Conservation (phyloP, 1,284 basidiomycete genomes). For the Heterobasidion irregulare region DNA sequence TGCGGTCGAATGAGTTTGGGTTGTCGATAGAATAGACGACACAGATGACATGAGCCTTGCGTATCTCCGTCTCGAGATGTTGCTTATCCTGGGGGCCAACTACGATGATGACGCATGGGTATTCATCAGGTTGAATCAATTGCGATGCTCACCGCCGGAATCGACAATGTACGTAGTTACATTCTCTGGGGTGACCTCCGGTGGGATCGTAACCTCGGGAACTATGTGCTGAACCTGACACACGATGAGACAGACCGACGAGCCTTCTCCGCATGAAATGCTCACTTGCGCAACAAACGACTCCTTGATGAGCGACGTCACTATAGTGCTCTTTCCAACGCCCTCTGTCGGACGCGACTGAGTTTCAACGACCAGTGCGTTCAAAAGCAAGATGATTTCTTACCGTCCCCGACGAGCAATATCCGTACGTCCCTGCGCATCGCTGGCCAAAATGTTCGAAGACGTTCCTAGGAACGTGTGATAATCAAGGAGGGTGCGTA, state of each 20-base stretch:
- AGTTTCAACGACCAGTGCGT: slow-evolving; percentile 2
- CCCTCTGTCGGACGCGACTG: slow-evolving; percentile 49
- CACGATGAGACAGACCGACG: background rate
- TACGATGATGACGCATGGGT: slow-evolving; percentile 16
- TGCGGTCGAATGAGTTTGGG: slow-evolving; percentile 92
- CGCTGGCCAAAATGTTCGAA: slow-evolving; percentile 3
- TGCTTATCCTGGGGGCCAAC: slow-evolving; percentile 74
- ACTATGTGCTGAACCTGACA: slow-evolving; percentile 81
- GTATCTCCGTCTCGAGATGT: slow-evolving; percentile 90
- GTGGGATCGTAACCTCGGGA: slow-evolving; percentile 93
- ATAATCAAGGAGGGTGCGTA: no score
- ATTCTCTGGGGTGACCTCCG: slow-evolving; percentile 92
- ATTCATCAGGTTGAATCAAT: background rate
- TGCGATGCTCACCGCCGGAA: slow-evolving; percentile 70
- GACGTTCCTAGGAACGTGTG: no score
- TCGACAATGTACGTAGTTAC: slow-evolving; percentile 95
- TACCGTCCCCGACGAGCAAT: slow-evolving; percentile 89
- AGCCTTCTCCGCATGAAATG: background rate
- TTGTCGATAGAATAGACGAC: slow-evolving; percentile 97
- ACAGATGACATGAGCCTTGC: slow-evolving; percentile 96
- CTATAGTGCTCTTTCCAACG: slow-evolving; percentile 91
- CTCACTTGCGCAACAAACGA: slow-evolving; percentile 83
- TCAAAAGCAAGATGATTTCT: slow-evolving; percentile 19
- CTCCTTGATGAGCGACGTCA: slow-evolving; percentile 94
- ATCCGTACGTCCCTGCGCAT: slow-evolving; percentile 91